Conservation (phyloP, 2,329 filamentous ascomycete species). For the Venturia aucupariae region DNA sequence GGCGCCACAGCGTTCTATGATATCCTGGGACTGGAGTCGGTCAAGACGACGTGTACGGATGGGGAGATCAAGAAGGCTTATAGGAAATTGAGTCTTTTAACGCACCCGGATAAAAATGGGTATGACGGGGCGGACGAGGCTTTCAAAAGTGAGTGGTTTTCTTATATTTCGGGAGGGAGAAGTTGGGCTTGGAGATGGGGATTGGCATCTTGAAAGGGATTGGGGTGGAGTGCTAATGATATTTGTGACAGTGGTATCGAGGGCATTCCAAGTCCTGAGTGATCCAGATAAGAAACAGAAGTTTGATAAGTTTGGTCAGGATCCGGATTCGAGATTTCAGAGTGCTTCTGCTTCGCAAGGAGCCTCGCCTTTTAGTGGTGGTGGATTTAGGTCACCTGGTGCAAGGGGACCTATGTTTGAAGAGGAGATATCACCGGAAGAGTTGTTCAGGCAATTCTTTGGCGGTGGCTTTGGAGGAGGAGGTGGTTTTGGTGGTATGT, state of each 20-base stretch:
- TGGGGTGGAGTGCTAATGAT: conserved; percentile 10
- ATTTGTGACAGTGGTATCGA: conserved; percentile 60
- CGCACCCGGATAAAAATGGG: conserved; percentile 98
- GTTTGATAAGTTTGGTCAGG: conserved; percentile 81
- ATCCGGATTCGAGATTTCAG: conserved; percentile 82
- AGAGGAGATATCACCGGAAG: conserved; percentile 90
- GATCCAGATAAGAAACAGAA: conserved; percentile 88
- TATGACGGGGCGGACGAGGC: conserved; percentile 93
- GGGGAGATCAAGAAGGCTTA: conserved; percentile 96
- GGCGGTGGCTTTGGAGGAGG: conserved; percentile 57
- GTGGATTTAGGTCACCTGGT: conserved; percentile 41
- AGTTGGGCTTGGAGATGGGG: neutral
- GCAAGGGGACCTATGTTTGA: conserved; percentile 59
- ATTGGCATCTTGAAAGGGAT: neutral
- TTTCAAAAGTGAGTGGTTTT: conserved; percentile 65
- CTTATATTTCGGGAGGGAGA: neutral
- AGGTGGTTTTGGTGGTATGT: conserved; percentile 45
- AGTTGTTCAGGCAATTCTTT: conserved; percentile 96
- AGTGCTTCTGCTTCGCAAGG: conserved; percentile 50
- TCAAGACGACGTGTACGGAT: conserved; percentile 60
- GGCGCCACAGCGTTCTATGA: conserved; percentile 87
- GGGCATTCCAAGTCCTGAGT: conserved; percentile 85
- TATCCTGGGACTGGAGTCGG: conserved; percentile 66
- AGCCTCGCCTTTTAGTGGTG: conserved; percentile 53
- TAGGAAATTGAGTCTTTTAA: conserved; percentile 84